Conservation (phyloP, 1,284 basidiomycete genomes). For the Microbotryum lychnidis-dioicae region DNA sequence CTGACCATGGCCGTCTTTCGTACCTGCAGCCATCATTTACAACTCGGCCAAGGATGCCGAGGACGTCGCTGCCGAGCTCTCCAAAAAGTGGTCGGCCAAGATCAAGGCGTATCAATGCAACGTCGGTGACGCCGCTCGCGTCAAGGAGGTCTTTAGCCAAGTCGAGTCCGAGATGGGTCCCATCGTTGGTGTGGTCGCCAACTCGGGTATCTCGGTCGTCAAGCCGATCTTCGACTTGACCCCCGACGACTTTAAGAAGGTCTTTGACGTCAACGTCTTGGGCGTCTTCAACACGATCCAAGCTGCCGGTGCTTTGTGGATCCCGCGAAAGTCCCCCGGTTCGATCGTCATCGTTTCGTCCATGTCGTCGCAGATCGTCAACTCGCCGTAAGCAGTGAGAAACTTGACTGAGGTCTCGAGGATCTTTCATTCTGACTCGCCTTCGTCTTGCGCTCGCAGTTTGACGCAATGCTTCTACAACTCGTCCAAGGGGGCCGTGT, state of each 20-base stretch:
- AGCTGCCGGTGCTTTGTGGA: constrained; percentile 39
- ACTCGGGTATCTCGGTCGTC: constrained; percentile 44
- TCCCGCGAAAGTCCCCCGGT: constrained; percentile 35
- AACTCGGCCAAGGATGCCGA: constrained; percentile 41
- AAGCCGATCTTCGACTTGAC: constrained; percentile 48
- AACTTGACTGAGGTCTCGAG: neutral
- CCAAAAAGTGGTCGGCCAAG: constrained; percentile 40
- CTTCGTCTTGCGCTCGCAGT: neutral
- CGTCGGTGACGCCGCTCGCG: constrained; percentile 34
- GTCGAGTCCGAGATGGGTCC: constrained; percentile 44
- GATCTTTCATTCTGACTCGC: no score
- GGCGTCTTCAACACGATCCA: constrained; percentile 47
- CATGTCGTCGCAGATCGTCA: constrained; percentile 50
- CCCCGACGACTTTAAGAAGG: constrained; percentile 44
- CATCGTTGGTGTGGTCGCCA: constrained; percentile 44
- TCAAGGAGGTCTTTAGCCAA: constrained; percentile 40
- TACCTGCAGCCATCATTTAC: constrained; percentile 23
- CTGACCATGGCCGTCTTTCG: neutral
- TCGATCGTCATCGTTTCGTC: constrained; percentile 48
- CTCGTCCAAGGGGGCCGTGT: constrained; percentile 46
- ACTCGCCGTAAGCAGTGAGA: constrained; percentile 36
- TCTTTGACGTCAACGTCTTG: constrained; percentile 41
- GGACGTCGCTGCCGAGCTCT: constrained; percentile 41
- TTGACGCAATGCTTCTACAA: constrained; percentile 36
- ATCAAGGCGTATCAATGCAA: constrained; percentile 42